Evolutionary conservation across 2,329 filamentous ascomycete genomes (phyloP), one percentile per base, ranked within the genome.

Genomic region (Colletotrichum sp.): DNA sequence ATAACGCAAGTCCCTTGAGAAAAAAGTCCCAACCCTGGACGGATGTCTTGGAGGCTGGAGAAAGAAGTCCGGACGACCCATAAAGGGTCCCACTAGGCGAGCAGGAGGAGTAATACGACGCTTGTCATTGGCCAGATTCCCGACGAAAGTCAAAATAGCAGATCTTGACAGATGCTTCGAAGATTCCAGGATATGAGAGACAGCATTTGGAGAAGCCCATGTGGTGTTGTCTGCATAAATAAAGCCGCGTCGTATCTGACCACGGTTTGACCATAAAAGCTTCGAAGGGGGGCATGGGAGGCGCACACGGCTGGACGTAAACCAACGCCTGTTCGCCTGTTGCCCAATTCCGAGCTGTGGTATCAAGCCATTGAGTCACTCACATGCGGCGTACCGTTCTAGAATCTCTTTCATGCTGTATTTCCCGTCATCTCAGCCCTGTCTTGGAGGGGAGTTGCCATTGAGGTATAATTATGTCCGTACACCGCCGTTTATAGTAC

Each of bases 401-500:
- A 52, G 0, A 62, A n/a, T 8, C 5, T 10, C 34, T 10, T 24
- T 39, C 24, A 15, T 15, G 18, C n/a, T 28, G 26, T 16, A 26
- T 34, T 49, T 44, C 13, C 10, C 24, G 12, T 13, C 32, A 15
- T 32, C n/a, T 9, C 34, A 18, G 24, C 18, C 15, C 65, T 30
- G 15, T 62, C 18, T 39, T 59, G 18, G 18, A 52, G 28, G 21
- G 36, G 34, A 55, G 44, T 62, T 62, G 55, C 24, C 73, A 49
- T 21, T 32, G 7, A 65, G 26, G 70, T 69, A 32, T 59, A 32
- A 16, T 13, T 52, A 24, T 71, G 55, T 62, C 71, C 32, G 24
- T 70, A 75, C 75, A 75, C 16, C 36, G n/a, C 69, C 62, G 52
- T 71, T 39, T 77, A 77, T 24, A 39, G 39, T 77, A 77, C 66